These are phyloP conservation scores for Zizania latifolia DNA, from an alignment of 176 grass and related monocot species.

Conservation along the genomic window DNA sequence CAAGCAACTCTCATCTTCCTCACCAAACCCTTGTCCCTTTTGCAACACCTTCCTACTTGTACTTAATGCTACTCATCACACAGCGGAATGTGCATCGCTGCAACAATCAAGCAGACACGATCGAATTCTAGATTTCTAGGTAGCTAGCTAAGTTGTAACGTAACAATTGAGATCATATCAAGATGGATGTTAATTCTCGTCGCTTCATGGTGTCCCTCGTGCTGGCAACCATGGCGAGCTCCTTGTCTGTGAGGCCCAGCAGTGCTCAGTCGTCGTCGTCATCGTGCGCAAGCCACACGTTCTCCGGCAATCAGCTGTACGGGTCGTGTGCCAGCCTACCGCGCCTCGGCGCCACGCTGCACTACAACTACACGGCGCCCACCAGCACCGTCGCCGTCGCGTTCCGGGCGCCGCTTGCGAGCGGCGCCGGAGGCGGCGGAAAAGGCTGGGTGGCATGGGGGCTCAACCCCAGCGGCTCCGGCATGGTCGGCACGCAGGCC, in stretches of 20 bases:
- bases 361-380: conserved; percentile 58
- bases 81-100: too few species aligned
- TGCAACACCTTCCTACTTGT: too few species aligned
- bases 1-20: conserved; percentile 23
- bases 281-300: conserved; percentile 60
- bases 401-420: conserved; percentile 57
- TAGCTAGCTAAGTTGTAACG: too few species aligned
- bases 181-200: conserved; percentile 29
- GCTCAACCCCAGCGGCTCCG: conserved; percentile 54
- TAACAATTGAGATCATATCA: background rate
- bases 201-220: conserved; percentile 15
- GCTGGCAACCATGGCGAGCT: background rate
- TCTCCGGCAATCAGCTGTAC: conserved; percentile 52
- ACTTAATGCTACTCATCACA: background rate
- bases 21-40: background rate
- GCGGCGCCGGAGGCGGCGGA: background rate
- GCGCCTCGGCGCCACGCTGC: conserved; percentile 63
- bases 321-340: conserved; percentile 59
- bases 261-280: background rate
- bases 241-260: background rate
- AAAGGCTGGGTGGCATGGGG: conserved; percentile 83
- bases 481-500: conserved; percentile 73
- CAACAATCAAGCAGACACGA: background rate
- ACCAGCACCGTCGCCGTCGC: conserved; percentile 45
- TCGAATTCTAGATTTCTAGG: background rate